Evolutionary conservation across 140 eudicot species (phyloP).

Genomic region (Ambrosia hybrid): DNA sequence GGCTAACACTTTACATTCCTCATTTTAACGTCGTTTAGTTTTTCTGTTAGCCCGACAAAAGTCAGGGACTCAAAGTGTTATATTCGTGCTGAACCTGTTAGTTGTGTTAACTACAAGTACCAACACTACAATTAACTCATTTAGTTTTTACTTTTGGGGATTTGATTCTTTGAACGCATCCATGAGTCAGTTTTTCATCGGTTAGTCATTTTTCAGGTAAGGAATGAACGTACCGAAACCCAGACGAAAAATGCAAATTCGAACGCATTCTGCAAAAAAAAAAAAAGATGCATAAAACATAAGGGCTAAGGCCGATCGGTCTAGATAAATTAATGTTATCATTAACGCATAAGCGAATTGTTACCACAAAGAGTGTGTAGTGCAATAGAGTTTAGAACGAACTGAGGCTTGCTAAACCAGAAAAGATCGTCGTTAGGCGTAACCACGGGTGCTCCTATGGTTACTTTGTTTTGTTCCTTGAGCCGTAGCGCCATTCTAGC

Average conservation of each 20-base stretch:
- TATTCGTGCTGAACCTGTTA: no score
- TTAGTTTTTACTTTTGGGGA: no score
- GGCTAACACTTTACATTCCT: no score
- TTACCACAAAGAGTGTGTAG: conserved; percentile 61
- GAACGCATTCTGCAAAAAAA: conserved; percentile 57
- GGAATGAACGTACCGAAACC: conserved; percentile 45
- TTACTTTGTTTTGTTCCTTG: conserved; percentile 45
- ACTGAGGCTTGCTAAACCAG: conserved; percentile 60
- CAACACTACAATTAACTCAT: no score
- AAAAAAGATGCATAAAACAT: neutral
- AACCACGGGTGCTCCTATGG: conserved; percentile 56
- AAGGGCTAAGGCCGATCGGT: neutral
- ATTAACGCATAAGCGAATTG: neutral
- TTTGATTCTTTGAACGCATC: no score
- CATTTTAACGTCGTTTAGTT: no score
- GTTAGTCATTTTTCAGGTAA: no score
- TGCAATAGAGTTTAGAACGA: conserved; percentile 60
- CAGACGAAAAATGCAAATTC: conserved; percentile 63
- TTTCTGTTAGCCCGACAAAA: no score
- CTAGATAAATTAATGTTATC: neutral
- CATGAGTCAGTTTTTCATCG: no score
- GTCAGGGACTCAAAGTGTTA: no score
- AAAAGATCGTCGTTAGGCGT: conserved; percentile 56
- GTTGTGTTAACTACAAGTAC: no score
- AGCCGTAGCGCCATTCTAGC: conserved; percentile 59